phyloP scores from a whole-genome alignment of 371 early-diverging fungal genomes.

The Mortierella sp. region DNA sequence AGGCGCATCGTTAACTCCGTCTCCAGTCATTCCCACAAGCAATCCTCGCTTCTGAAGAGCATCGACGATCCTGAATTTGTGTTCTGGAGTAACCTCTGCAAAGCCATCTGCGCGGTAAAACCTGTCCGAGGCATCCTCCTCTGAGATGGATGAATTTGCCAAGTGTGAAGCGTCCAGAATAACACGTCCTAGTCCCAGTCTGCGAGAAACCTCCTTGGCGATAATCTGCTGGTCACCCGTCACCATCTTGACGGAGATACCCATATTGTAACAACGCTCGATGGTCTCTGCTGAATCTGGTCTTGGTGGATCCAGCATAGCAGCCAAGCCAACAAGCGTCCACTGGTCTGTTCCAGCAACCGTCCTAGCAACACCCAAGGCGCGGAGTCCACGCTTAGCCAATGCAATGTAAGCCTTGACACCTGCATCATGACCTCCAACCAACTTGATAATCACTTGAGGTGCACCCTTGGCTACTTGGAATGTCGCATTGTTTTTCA shows the following conservation, averaged over 20 bases:
- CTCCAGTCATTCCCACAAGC: slow-evolving; percentile 89
- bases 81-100: slow-evolving; percentile 83
- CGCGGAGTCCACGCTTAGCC: slow-evolving; percentile 88
- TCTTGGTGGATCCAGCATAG: slow-evolving; percentile 92
- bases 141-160: slow-evolving; percentile 63
- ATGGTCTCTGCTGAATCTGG: slow-evolving; percentile 81
- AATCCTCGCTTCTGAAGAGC: slow-evolving; percentile 80
- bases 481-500: slow-evolving; percentile 75
- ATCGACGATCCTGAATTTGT: slow-evolving; percentile 87
- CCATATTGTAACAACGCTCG: slow-evolving; percentile 71
- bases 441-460: slow-evolving; percentile 86
- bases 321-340: slow-evolving; percentile 72
- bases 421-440: slow-evolving; percentile 82
- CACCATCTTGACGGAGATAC: slow-evolving; percentile 85
- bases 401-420: slow-evolving; percentile 74
- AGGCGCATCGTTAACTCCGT: slow-evolving; percentile 91
- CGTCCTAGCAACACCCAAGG: slow-evolving; percentile 90
- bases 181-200: slow-evolving; percentile 76
- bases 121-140: slow-evolving; percentile 68
- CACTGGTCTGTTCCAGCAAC: slow-evolving; percentile 75
- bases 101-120: slow-evolving; percentile 82
- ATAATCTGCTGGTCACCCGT: slow-evolving; percentile 87
- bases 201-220: slow-evolving; percentile 84
- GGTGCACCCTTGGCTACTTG: slow-evolving; percentile 92
- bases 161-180: slow-evolving; percentile 77